phyloP scores from a whole-genome alignment of 805 yeast species.

The Myxozyma melibiosi region DNA sequence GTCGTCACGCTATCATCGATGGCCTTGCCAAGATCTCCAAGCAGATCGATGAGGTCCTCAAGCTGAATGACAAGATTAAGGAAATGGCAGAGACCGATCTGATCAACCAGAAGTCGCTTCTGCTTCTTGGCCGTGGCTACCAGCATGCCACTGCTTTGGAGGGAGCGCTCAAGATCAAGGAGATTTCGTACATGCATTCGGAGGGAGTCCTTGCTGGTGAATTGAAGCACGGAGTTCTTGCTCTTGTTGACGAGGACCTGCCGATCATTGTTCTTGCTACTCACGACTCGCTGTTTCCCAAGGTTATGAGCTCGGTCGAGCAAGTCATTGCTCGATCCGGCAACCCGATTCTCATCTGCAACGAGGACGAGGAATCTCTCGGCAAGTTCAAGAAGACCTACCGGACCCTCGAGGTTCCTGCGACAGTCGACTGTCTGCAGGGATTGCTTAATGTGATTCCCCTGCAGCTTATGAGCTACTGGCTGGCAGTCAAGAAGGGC shows the following conservation, averaged over 20 bases:
- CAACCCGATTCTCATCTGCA: conserved; percentile 89
- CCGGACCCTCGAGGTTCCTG: conserved; percentile 80
- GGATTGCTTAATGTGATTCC: conserved; percentile 94
- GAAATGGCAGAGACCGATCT: conserved; percentile 70
- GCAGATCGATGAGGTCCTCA: conserved; percentile 77
- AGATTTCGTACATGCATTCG: conserved; percentile 97
- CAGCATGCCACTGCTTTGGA: conserved; percentile 97
- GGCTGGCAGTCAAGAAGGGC: conserved; percentile 94
- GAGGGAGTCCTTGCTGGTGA: conserved; percentile 99
- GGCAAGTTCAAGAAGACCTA: conserved; percentile 41
- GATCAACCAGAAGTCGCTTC: conserved; percentile 79
- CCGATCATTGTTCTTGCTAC: conserved; percentile 97
- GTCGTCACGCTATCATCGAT: conserved; percentile 82
- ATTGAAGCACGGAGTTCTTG: conserved; percentile 96
- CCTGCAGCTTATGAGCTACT: conserved; percentile 91
- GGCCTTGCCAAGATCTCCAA: conserved; percentile 83
- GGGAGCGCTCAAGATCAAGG: conserved; percentile 98
- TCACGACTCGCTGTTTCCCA: conserved; percentile 92
- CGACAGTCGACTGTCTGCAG: conserved; percentile 95
- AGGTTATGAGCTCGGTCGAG: conserved; percentile 91
- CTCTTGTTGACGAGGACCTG: conserved; percentile 88
- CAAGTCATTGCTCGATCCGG: conserved; percentile 98
- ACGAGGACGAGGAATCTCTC: conserved; percentile 65
- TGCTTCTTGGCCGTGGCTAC: conserved; percentile 95
- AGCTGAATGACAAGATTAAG: conserved; percentile 73